These are phyloP conservation scores for Antarctomyces pellizariae DNA, from an alignment of 495 filamentous ascomycete genomes.

Conservation along the genomic window DNA sequence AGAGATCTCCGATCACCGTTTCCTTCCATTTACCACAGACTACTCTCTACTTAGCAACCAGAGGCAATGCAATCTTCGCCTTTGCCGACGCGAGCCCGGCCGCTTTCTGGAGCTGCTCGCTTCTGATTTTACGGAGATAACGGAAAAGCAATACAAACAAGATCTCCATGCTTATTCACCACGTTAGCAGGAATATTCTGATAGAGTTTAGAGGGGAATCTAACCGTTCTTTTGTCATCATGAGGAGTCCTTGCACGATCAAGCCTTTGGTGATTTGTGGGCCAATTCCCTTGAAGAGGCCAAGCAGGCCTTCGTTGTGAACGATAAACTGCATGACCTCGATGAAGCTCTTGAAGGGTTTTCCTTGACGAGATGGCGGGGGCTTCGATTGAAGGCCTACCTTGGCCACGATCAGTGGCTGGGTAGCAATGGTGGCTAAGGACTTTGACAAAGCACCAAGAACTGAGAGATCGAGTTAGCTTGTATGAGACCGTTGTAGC, in stretches of 20 bases:
- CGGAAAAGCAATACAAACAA: conserved; percentile 71
- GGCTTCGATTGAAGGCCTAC: conserved; percentile 87
- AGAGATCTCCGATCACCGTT: no score
- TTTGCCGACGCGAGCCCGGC: conserved; percentile 31
- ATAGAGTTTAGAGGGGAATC: conserved; percentile 9
- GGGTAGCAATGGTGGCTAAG: conserved; percentile 76
- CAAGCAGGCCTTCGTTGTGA: conserved; percentile 57
- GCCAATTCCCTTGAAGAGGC: conserved; percentile 89
- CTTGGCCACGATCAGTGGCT: conserved; percentile 95
- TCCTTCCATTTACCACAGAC: conserved; percentile 1
- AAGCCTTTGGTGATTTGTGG: conserved; percentile 87
- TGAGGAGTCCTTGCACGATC: conserved; percentile 80
- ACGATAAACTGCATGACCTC: conserved; percentile 92
- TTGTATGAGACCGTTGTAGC: conserved; percentile 1
- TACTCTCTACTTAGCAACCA: conserved; percentile 20
- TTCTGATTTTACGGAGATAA: conserved; percentile 46
- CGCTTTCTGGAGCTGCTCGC: conserved; percentile 45
- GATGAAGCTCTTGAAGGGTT: conserved; percentile 81
- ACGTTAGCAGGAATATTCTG: conserved; percentile 8
- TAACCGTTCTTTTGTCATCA: conserved; percentile 99
- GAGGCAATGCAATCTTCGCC: conserved; percentile 22
- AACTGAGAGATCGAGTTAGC: conserved; percentile 27
- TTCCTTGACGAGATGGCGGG: conserved; percentile 60
- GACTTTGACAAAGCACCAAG: conserved; percentile 86
- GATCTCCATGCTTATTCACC: conserved; percentile 51